A percentile compares a stretch with the other conserved stretches of the same genome.
These are phyloP conservation scores for Pulicaria dysenterica DNA, from an alignment of 129 eudicot genomes.

Conservation along the genomic window DNA sequence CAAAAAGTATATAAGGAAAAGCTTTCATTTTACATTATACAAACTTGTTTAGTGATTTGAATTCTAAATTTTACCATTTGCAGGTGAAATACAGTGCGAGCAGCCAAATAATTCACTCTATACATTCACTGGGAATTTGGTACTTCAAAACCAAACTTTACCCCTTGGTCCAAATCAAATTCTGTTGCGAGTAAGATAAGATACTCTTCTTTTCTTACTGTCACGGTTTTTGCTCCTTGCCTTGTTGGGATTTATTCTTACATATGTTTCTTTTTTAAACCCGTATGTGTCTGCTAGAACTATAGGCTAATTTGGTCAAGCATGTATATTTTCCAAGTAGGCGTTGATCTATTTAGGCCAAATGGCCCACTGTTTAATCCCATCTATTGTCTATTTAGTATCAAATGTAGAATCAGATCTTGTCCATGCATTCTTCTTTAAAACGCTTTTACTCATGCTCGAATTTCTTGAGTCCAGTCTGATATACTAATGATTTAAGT, in stretches of 20 bases:
- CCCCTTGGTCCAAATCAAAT: slow-evolving; percentile 96
- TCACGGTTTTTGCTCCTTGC: neutral
- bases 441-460: too few relatives aligned
- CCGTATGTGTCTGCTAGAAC: too few relatives aligned
- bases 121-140: slow-evolving; percentile 95
- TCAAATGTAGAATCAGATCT: too few relatives aligned
- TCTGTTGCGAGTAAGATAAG: slow-evolving; percentile 66
- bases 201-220: neutral
- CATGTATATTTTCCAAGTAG: too few relatives aligned
- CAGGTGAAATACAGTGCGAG: slow-evolving; percentile 97
- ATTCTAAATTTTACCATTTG: slow-evolving; percentile 25
- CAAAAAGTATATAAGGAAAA: slow-evolving; percentile 1
- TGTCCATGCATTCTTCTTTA: too few relatives aligned
- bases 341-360: too few relatives aligned
- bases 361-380: too few relatives aligned
- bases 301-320: too few relatives aligned
- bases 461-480: too few relatives aligned
- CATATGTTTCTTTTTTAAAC: neutral
- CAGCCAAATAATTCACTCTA: slow-evolving; percentile 96
- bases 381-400: too few relatives aligned
- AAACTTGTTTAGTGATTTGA: neutral
- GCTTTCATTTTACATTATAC: neutral
- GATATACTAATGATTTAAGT: too few relatives aligned
- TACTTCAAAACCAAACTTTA: slow-evolving; percentile 79
- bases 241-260: neutral